These are phyloP conservation scores for Thalassiosira livingstoniorum DNA, from an alignment of 352 stramenopile genomes.

Conservation along the genomic window DNA sequence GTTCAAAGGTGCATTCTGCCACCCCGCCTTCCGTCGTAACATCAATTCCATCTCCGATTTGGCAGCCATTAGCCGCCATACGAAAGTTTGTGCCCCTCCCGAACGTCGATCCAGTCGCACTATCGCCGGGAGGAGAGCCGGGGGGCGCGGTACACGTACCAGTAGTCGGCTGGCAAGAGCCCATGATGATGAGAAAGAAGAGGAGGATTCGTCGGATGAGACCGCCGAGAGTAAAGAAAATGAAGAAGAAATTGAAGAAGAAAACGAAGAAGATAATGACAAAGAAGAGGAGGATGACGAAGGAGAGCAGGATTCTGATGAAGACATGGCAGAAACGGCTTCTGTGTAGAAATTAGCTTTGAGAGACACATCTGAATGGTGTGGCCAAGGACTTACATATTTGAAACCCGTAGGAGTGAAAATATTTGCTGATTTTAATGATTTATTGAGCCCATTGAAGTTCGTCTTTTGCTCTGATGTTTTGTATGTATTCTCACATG, in stretches of 20 bases:
- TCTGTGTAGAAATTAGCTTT: not conserved
- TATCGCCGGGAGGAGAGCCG: not conserved
- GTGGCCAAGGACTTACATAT: too few species aligned
- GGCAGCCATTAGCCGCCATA: not conserved
- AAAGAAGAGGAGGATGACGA: constrained; percentile 6
- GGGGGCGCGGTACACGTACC: not conserved
- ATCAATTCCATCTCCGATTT: not conserved
- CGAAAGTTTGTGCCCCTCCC: not conserved
- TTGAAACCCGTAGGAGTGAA: too few species aligned
- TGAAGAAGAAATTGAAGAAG: not conserved
- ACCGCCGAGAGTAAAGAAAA: not conserved
- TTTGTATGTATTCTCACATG: too few species aligned
- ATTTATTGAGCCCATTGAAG: too few species aligned
- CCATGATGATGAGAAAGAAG: not conserved
- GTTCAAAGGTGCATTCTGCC: constrained; percentile 2
- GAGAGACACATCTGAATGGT: too few species aligned
- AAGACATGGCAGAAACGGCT: not conserved
- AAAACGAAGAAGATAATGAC: not conserved
- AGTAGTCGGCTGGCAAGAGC: not conserved
- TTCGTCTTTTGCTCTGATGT: too few species aligned
- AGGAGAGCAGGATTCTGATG: not conserved
- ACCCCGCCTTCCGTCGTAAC: not conserved
- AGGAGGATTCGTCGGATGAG: constrained; percentile 3
- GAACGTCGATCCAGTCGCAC: not conserved
- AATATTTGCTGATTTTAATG: not conserved